Evolutionary conservation across 2,329 filamentous ascomycete species (phyloP), one percentile per base, ranked within the genome.

Genomic region (Dothidotthia symphoricarpi): DNA sequence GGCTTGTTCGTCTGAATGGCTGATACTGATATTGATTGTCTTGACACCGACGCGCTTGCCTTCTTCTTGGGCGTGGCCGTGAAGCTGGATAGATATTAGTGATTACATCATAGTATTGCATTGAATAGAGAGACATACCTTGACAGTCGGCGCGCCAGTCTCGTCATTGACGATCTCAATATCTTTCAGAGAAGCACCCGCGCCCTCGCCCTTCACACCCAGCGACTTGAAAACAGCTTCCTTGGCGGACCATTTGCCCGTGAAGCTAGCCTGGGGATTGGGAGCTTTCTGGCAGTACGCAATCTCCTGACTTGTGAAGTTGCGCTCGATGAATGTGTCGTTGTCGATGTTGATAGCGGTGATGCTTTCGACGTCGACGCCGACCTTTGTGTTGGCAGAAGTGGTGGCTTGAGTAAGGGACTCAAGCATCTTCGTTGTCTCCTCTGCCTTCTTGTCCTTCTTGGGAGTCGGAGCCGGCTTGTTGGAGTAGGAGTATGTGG

Each of bases 191-290:
- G 88, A 77, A 43, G 93, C 91, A 50, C 94, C 93, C 8, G 86
- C 90, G 45, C 93, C 93, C 70, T 86, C 83, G 69, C 90, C 85
- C 55, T 78, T 73, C 10, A 97, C 90, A 52, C 90, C 89, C 11
- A 98, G 76, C 25, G 88, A 89, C 80, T 98, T 98, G 78, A 98
- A 98, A 1, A 98, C 90, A 17, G 93, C 93, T 72, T 98, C 93
- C 75, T 98, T 98, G 24, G 93, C 93, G 59, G 85, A 91, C 93
- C 93, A 98, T 54, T 89, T 83, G 33, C 93, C 93, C 4, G 91
- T 88, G 69, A 96, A 98, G 34, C 88, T 94, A 51, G 90, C 87
- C 63, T 88, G 88, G 1, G 89, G 86, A 62, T 80, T 84, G 5
- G 88, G 73, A 12, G 88, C 84, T 61, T 84, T 81, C 49, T 77